Conservation (phyloP, 805 yeast genomes). For the Wickerhamomyces queroliae region DNA sequence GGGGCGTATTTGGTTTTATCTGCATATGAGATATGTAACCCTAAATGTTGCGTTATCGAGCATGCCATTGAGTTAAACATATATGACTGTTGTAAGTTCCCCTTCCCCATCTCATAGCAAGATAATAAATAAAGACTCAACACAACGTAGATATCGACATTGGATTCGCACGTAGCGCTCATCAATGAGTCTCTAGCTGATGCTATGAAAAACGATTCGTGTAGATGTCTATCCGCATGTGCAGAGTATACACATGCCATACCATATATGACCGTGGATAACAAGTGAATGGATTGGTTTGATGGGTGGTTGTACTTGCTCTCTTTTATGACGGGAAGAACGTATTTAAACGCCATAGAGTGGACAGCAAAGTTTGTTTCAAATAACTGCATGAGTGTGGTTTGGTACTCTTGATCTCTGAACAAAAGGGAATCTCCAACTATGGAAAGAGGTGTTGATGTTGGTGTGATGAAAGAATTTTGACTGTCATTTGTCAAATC, state of each 20-base stretch:
- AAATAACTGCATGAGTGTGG: conserved; percentile 10
- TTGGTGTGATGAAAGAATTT: neutral
- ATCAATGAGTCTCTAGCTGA: conserved; percentile 22
- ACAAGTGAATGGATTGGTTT: conserved; percentile 17
- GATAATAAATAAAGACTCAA: conserved; percentile 23
- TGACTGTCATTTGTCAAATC: neutral
- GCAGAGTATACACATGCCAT: conserved; percentile 20
- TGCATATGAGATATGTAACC: conserved; percentile 22
- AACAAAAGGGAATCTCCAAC: conserved; percentile 11
- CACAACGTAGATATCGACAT: conserved; percentile 18
- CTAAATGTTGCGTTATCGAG: conserved; percentile 28
- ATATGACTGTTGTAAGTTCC: conserved; percentile 25
- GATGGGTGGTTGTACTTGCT: conserved; percentile 15
- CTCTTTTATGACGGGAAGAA: conserved; percentile 7
- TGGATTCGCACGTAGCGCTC: conserved; percentile 8
- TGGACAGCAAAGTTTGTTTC: conserved; percentile 10
- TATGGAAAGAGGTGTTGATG: conserved; percentile 3
- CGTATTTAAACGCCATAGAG: conserved; percentile 13
- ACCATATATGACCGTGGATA: conserved; percentile 22
- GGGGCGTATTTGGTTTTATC: conserved; percentile 4
- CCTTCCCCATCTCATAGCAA: conserved; percentile 26
- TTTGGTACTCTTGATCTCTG: conserved; percentile 11
- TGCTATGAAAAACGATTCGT: conserved; percentile 16
- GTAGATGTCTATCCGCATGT: conserved; percentile 8
- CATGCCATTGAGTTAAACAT: conserved; percentile 26